phyloP scores from a whole-genome alignment of 257 asterid species.

The Solanum virginianum region DNA sequence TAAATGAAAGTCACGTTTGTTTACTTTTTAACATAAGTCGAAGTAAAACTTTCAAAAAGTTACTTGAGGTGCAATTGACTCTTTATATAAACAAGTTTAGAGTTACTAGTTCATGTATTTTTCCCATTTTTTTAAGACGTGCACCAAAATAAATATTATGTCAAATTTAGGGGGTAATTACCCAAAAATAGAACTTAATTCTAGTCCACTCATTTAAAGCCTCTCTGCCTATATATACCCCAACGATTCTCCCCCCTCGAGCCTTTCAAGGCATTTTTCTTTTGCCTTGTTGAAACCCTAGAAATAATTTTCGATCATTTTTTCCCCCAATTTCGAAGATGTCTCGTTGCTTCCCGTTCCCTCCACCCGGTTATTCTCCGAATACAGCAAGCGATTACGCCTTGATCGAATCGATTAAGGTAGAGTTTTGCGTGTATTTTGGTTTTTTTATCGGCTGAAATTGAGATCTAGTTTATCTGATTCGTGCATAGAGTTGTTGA shows the following conservation, averaged over 20 bases:
- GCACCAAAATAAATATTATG: too few relatives aligned
- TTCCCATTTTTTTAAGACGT: too few relatives aligned
- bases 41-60: background rate
- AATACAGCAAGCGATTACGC: background rate
- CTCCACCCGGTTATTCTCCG: background rate
- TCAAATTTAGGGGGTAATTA: too few relatives aligned
- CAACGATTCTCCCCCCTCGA: background rate
- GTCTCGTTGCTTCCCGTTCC: background rate
- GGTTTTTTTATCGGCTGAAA: background rate
- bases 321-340: background rate
- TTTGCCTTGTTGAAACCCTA: background rate
- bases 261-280: background rate
- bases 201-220: background rate
- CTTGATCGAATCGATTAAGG: background rate
- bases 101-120: background rate
- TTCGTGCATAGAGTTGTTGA: background rate
- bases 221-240: background rate
- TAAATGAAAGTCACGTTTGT: too few relatives aligned
- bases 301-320: background rate
- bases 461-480: background rate
- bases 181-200: background rate
- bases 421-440: background rate
- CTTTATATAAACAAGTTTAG: background rate
- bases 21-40: too few relatives aligned
- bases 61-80: background rate